Evolutionary conservation across 2,329 filamentous ascomycete species (phyloP), one percentile per base, ranked within the genome.

Genomic region (Claviceps maximensis): DNA sequence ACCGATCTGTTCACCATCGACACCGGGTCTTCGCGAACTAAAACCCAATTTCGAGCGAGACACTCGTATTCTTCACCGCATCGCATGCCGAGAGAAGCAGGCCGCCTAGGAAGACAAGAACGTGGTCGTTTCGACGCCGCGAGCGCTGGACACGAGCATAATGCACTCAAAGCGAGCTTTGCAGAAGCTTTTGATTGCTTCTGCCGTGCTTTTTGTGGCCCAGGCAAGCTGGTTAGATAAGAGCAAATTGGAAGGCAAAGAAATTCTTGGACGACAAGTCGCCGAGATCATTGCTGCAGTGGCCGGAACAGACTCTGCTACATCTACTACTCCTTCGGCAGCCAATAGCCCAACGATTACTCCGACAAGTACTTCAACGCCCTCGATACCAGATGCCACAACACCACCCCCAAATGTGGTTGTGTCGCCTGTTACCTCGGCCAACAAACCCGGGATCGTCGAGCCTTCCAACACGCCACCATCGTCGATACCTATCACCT

Each of bases 161-260:
- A 80, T 81, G 78, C 73, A 74, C 61, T 65, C 71, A 29, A 67
- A 65, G 52, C 70, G 70, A 54, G 58, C 74, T 49, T 55, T 77
- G 36, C 68, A 73, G 60, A 62, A 79, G 55, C 63, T 80, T 53
- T 61, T 78, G 56, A 64, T 77, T 58, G 74, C 73, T 45, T 65
- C 79, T 50, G 74, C 74, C 45, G 62, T 76, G 54, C 56, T 72
- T 52, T 69, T 68, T 47, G 65, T 74, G 40, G 72, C 72, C 46
- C 74, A 78, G 59, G 76, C 69, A 50, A 62, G 65, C 29, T 63
- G 61, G 59, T 54, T 65, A 56, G 56, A 68, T 56, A 38, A 55
- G 44, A 56, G 58, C 54, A 54, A 49, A 47, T 19, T 57, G 21
- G 55, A 58, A 25, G 57, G 52, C 51, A 59, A 55, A 31, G 59